Base-by-base conservation (phyloP, 2,329 filamentous ascomycete genomes). In the Fusarium verticillioides region DNA sequence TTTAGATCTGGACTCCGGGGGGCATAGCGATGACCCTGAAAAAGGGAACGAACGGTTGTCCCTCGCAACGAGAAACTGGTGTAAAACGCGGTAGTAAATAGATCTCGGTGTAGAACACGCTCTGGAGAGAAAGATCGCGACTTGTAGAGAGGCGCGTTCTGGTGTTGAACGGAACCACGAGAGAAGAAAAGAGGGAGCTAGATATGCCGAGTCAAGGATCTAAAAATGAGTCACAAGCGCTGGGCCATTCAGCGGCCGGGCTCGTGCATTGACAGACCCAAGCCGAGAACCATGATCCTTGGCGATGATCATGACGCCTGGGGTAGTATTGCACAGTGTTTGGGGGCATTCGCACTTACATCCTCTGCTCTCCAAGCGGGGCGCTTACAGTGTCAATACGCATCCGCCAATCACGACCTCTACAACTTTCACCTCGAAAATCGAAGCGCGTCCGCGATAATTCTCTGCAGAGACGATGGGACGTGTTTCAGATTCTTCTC, bases 171-270 rank as follows among this genome's bases (percentile, higher is more conserved):
- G 23, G n/a, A 28, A 32, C 36, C 37, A 28, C 43, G 34, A 70
- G 54, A 56, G 52, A 10, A 21, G 11, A 30, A 44, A 18, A 16
- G 39, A 67, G 19, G 36, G 49, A 50, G 28, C 62, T 66, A 68
- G 37, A 67, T 46, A 63, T 72, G 57, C 69, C 70, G 60, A 70
- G 54, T 47, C 65, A 46, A 52, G 78, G 69, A 72, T 78, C 78
- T 77, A 78, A 78, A 77, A 77, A 76, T 81, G 78, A 80, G 78
- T 79, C 78, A 80, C 58, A 69, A 72, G 50, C 73, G 77, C 78
- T 75, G 76, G 78, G 72, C 80, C 80, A 82, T 69, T 79, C 76
- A 81, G 63, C 63, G 68, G 73, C 66, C 78, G 58, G 72, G 67
- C 63, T 75, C 73, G 73, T 80, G 80, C 80, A 81, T 70, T 76